Evolutionary conservation across 352 stramenopile genomes (phyloP), one percentile per base, ranked within the genome.

Genomic region (Globisporangium yorkense): DNA sequence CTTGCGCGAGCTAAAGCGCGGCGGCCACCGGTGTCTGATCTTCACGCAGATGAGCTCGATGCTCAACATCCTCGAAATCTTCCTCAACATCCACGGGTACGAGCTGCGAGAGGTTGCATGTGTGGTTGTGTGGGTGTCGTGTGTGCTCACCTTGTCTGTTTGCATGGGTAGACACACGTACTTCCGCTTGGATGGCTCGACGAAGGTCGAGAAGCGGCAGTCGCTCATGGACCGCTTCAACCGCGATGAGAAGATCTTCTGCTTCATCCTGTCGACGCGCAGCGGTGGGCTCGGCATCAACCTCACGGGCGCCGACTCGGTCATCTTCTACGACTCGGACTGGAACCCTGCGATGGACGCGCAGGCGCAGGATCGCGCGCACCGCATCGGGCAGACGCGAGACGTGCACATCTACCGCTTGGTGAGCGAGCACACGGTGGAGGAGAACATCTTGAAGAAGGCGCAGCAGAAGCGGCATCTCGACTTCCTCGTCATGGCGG

Each of bases 401-500:
- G 97, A 99, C 60, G 97, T 99, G 12, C 94, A 99, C 66, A 99
- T 99, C 49, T 99, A 99, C 69, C 85, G 97, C 0, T 77, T 99
- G 18, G 88, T 99, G 5, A 98, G 87, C 29, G 87, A 98, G 56
- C 86, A 97, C 66, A 98, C 97, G 1, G 97, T 99, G 39, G 97
- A 99, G 72, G 97, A 99, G 70, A 99, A 99, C 72, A 99, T 99
- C 61, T 66, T 99, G n/a, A 84, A 88, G n/a, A 99, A 99, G 68
- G 96, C 91, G 0, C 84, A 94, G 57, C 96, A 99, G 67, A 99
- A 99, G 75, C 83, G 92, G 1, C 96, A 99, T 57, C 77, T 99
- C 33, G 96, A 99, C 70, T 96, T 96, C 39, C 67, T 99, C 5
- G 94, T 93, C 16, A 89, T 97, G 76, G 74, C 70, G 35, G 71